Conservation (phyloP, 331 rosid species). For the Rosa hybrid region DNA sequence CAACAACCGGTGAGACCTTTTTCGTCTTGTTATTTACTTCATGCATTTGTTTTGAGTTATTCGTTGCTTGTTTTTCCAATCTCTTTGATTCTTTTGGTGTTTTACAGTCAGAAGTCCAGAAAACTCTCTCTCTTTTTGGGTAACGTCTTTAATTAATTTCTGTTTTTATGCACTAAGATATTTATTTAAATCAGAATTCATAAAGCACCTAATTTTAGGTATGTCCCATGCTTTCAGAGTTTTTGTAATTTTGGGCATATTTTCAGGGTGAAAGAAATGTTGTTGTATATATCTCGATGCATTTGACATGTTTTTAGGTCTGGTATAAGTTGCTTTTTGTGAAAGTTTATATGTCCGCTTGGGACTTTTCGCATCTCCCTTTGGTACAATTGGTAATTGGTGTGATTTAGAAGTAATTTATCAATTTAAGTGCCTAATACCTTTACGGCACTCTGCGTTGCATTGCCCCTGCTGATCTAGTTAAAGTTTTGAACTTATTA, state of each 20-base stretch:
- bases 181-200: background rate
- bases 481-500: background rate
- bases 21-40: background rate
- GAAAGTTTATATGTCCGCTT: background rate
- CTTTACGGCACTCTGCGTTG: slow-evolving; percentile 10
- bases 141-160: background rate
- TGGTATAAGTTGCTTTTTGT: background rate
- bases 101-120: background rate
- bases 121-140: background rate
- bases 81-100: slow-evolving; percentile 1
- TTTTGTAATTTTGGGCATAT: background rate
- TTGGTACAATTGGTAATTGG: slow-evolving; percentile 6
- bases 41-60: background rate
- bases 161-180: background rate
- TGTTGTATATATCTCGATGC: background rate
- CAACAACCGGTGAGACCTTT: slow-evolving; percentile 42
- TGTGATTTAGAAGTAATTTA: background rate
- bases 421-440: background rate
- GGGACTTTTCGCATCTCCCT: background rate
- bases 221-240: background rate
- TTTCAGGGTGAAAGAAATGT: background rate
- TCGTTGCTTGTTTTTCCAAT: slow-evolving; percentile 14
- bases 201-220: background rate
- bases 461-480: slow-evolving; percentile 7
- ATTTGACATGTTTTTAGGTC: background rate